Evolutionary conservation across 106 monocot species (phyloP).

Genomic region (Allium fistulosum): DNA sequence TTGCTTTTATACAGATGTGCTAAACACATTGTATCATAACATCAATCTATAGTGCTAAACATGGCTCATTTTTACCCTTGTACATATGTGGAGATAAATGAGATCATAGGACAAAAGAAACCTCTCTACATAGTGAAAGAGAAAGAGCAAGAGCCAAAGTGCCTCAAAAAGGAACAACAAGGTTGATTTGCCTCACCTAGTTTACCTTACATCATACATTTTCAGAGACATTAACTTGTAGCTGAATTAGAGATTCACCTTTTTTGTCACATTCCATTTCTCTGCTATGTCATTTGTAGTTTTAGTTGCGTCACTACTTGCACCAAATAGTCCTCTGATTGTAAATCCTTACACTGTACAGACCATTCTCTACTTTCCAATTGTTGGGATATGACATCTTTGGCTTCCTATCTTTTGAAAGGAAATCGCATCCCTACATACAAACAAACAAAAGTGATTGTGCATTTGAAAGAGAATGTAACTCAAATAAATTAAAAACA

Average conservation of each 20-base stretch:
- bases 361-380: constrained; percentile 48
- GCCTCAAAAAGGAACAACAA: background rate
- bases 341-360: constrained; percentile 55
- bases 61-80: constrained; percentile 1
- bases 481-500: no score
- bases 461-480: no score
- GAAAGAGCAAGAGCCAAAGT: background rate
- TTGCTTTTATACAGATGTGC: no score
- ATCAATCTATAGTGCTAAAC: constrained; percentile 4
- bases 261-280: constrained; percentile 11
- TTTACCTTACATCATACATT: background rate
- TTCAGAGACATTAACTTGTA: background rate
- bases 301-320: constrained; percentile 27
- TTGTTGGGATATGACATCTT: constrained; percentile 22
- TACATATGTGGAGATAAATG: background rate
- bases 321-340: constrained; percentile 41
- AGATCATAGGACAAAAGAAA: background rate
- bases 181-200: background rate
- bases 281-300: constrained; percentile 27
- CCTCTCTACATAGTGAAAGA: background rate
- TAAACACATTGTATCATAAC: background rate
- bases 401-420: constrained; percentile 35
- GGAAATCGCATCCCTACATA: constrained; percentile 18
- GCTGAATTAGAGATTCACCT: background rate
- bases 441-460: no score